Conservation (phyloP, 2,329 filamentous ascomycete genomes). For the Penicillium capsulatum region DNA sequence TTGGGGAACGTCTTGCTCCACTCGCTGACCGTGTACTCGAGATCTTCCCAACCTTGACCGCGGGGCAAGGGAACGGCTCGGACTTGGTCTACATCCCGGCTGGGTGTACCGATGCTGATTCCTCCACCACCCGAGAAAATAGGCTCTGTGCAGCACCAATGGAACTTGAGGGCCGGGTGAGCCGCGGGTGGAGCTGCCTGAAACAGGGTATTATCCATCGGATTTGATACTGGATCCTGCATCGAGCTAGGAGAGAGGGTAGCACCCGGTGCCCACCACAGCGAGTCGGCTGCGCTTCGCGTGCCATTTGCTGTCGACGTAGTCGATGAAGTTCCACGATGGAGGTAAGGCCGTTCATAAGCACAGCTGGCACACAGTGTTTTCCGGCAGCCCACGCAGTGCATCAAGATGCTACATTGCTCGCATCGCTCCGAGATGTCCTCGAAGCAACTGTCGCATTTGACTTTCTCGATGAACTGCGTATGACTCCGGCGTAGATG, state of each 20-base stretch:
- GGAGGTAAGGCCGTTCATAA: constrained; percentile 51
- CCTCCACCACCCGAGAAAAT: constrained; percentile 58
- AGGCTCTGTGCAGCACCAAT: constrained; percentile 59
- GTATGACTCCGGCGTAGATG: constrained; percentile 53
- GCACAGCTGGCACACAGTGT: constrained; percentile 58
- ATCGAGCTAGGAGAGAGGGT: constrained; percentile 55
- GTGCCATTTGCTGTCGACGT: constrained; percentile 8
- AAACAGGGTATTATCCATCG: constrained; percentile 28
- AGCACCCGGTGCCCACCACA: constrained; percentile 59
- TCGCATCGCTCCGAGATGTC: constrained; percentile 55
- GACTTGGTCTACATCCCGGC: constrained; percentile 53
- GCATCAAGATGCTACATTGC: constrained; percentile 59
- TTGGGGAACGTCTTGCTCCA: constrained; percentile 41
- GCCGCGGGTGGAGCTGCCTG: constrained; percentile 33
- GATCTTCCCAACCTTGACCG: constrained; percentile 53
- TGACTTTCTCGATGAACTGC: constrained; percentile 51
- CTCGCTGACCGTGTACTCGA: constrained; percentile 47
- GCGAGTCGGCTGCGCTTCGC: constrained; percentile 32
- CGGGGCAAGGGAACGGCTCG: constrained; percentile 55
- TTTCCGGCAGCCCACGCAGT: constrained; percentile 58
- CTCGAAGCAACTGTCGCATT: constrained; percentile 53
- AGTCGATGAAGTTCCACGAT: constrained; percentile 12
- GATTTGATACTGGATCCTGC: constrained; percentile 46
- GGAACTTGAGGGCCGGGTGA: constrained; percentile 52
- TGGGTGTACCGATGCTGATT: constrained; percentile 54